Conservation (phyloP, 495 filamentous ascomycete genomes). For the Aspergillus affinis region DNA sequence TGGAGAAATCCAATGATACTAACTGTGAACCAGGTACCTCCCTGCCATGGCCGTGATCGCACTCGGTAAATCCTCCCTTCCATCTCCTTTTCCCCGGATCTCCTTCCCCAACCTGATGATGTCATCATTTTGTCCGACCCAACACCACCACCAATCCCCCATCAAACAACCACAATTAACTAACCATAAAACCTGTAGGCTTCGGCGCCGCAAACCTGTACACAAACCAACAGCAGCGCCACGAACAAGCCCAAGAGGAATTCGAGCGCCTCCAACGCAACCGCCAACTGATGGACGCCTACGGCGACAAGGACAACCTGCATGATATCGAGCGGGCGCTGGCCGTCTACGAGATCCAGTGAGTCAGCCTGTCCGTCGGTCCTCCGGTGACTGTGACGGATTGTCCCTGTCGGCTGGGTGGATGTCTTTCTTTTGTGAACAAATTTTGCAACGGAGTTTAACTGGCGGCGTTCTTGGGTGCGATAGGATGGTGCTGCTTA, state of each 20-base stretch:
- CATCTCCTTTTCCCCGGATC: neutral
- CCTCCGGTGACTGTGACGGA: neutral
- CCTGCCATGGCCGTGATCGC: constrained; percentile 34
- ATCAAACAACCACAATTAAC: neutral
- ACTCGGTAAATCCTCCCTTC: constrained; percentile 25
- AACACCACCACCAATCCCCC: neutral
- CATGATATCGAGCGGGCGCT: constrained; percentile 59
- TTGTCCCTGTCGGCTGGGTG: neutral
- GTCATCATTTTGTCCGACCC: neutral
- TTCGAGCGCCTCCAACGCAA: constrained; percentile 33
- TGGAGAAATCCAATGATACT: neutral
- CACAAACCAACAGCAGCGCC: constrained; percentile 11
- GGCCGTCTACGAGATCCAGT: constrained; percentile 44
- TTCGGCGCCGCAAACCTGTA: constrained; percentile 35
- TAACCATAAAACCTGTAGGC: constrained; percentile 25
- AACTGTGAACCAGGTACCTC: constrained; percentile 24
- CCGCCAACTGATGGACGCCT: constrained; percentile 51
- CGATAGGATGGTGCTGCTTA: neutral
- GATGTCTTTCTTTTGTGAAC: neutral
- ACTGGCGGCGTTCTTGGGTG: neutral
- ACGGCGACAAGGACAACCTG: constrained; percentile 57
- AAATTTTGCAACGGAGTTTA: neutral
- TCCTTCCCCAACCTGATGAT: neutral
- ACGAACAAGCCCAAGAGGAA: neutral
- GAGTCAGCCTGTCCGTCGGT: neutral